phyloP scores from a whole-genome alignment of 2,329 filamentous ascomycete genomes.

The Aspergillus texensis region DNA sequence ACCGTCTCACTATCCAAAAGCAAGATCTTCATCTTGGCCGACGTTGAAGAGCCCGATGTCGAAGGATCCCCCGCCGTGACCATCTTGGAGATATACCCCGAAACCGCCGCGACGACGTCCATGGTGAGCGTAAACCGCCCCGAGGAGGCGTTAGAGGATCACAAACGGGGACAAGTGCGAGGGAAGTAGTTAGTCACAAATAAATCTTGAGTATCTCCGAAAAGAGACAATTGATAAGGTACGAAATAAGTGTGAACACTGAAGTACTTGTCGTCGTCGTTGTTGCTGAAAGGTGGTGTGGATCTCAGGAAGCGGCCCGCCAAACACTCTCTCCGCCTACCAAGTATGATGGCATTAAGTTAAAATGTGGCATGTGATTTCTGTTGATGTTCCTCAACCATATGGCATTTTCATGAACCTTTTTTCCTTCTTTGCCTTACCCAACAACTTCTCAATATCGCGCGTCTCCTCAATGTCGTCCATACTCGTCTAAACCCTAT shows the following conservation, averaged over 20 bases:
- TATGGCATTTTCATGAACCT: neutral
- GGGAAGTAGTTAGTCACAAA: neutral
- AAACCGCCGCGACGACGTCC: constrained; percentile 91
- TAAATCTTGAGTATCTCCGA: constrained; percentile 4
- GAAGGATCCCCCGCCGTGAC: constrained; percentile 74
- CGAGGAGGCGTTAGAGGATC: constrained; percentile 3
- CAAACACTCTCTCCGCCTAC: neutral
- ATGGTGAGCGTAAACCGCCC: constrained; percentile 55
- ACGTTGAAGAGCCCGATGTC: constrained; percentile 60
- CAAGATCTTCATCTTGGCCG: constrained; percentile 97
- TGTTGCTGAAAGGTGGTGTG: neutral
- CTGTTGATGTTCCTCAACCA: neutral
- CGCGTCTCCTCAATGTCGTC: constrained; percentile 6
- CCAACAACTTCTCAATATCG: constrained; percentile 5
- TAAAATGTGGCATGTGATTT: neutral
- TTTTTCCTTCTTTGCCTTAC: neutral
- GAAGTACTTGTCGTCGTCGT: neutral
- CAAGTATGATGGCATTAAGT: neutral
- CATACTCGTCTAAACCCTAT: neutral
- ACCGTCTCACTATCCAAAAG: constrained; percentile 90
- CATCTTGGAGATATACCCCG: constrained; percentile 96
- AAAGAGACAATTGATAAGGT: neutral
- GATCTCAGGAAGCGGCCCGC: neutral
- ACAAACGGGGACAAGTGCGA: neutral
- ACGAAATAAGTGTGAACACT: no score